Evolutionary conservation across 805 yeast genomes (phyloP).

Genomic region (Metschnikowia lochheadii): DNA sequence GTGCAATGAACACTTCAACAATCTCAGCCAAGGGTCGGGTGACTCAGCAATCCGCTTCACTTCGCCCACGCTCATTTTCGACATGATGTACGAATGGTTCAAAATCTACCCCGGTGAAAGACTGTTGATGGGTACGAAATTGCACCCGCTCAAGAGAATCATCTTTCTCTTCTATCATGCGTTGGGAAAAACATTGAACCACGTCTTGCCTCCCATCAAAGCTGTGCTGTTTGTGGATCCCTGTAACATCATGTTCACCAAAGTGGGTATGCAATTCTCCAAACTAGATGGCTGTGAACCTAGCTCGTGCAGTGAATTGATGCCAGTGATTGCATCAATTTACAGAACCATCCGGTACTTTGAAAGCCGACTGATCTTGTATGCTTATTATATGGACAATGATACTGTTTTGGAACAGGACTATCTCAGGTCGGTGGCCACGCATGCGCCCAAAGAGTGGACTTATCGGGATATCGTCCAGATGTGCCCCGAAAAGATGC

Average conservation of each 20-base stretch:
- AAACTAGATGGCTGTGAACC: constrained; percentile 16
- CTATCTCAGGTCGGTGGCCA: constrained; percentile 13
- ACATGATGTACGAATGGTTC: constrained; percentile 35
- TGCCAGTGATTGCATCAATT: constrained; percentile 23
- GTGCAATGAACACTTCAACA: constrained; percentile 25
- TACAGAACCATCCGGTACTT: constrained; percentile 31
- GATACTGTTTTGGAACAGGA: constrained; percentile 22
- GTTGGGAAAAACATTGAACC: constrained; percentile 31
- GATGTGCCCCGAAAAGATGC: constrained; percentile 17
- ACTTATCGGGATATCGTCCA: constrained; percentile 17
- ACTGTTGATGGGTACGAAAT: constrained; percentile 24
- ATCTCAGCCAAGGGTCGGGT: constrained; percentile 6
- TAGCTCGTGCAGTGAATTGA: constrained; percentile 17
- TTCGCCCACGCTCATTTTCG: constrained; percentile 30
- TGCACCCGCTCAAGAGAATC: constrained; percentile 29
- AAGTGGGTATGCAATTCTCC: constrained; percentile 25
- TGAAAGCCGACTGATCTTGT: constrained; percentile 28
- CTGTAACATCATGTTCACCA: constrained; percentile 29
- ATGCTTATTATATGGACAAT: constrained; percentile 22
- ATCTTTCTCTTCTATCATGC: constrained; percentile 34
- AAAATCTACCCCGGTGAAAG: constrained; percentile 32
- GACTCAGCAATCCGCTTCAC: constrained; percentile 22
- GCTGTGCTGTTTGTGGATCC: constrained; percentile 34
- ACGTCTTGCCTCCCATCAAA: constrained; percentile 33
- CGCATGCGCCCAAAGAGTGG: constrained; percentile 8